Conservation (phyloP, 2,329 filamentous ascomycete species). For the Alternaria ethzedia region DNA sequence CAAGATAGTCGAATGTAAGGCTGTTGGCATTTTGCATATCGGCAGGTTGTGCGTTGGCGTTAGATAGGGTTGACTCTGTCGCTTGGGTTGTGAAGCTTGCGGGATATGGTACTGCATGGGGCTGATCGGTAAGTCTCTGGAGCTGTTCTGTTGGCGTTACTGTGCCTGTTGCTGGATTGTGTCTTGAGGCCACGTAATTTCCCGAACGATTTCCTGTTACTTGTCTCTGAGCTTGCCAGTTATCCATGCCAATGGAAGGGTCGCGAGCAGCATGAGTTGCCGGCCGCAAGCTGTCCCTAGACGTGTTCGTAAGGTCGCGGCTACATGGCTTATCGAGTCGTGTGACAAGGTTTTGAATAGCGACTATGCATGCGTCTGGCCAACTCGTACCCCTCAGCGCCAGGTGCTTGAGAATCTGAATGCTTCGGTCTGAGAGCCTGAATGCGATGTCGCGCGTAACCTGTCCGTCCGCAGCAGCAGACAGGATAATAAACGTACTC, state of each 20-base stretch:
- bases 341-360: constrained; percentile 25
- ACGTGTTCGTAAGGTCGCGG: constrained; percentile 8
- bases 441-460: constrained; percentile 24
- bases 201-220: neutral
- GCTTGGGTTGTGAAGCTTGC: neutral
- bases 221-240: neutral
- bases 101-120: neutral
- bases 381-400: constrained; percentile 33
- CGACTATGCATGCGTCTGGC: constrained; percentile 34
- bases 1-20: constrained; percentile 15
- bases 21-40: constrained; percentile 2
- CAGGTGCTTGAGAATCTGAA: constrained; percentile 28
- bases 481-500: constrained; percentile 32
- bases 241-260: neutral
- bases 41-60: neutral
- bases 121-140: neutral
- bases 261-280: neutral
- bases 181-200: neutral
- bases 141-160: neutral
- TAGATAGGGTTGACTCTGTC: neutral
- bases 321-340: constrained; percentile 19
- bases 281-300: neutral
- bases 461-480: constrained; percentile 27
- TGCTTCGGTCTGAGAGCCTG: constrained; percentile 22
- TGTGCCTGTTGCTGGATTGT: neutral